Percentiles rank a stretch among this genome's conserved stretches.
Evolutionary conservation across 371 early-diverging fungal genomes (phyloP).

Genomic region (Mortierella sp.): DNA sequence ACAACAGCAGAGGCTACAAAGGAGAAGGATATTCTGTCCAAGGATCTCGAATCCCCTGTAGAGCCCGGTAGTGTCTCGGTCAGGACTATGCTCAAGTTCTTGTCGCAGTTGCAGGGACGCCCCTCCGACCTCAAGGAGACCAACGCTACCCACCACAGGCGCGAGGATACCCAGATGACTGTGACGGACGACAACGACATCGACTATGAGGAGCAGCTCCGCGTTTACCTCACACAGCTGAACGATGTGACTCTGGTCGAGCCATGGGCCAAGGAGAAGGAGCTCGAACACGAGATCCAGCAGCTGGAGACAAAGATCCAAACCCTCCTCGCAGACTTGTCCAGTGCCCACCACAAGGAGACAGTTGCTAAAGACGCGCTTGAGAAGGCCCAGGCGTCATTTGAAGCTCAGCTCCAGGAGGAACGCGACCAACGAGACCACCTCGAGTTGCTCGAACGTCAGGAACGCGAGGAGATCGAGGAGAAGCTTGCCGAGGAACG

Average conservation of each 20-base stretch:
- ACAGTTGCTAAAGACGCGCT: constrained; percentile 1
- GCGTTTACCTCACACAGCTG: constrained; percentile 32
- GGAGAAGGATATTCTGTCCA: background rate
- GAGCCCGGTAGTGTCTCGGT: constrained; percentile 40
- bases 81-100: constrained; percentile 53
- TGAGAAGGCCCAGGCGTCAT: constrained; percentile 18
- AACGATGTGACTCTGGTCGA: constrained; percentile 43
- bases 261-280: constrained; percentile 55
- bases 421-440: constrained; percentile 37
- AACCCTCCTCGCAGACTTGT: constrained; percentile 30
- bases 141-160: constrained; percentile 16
- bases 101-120: constrained; percentile 50
- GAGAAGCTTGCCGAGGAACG: constrained; percentile 13
- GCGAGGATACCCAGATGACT: constrained; percentile 43
- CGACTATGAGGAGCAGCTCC: constrained; percentile 35
- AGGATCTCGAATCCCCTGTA: background rate
- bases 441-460: constrained; percentile 27
- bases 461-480: constrained; percentile 37
- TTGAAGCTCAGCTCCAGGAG: constrained; percentile 27
- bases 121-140: constrained; percentile 8
- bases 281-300: constrained; percentile 45
- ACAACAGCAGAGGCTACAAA: constrained; percentile 3
- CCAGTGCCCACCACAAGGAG: constrained; percentile 27
- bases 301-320: constrained; percentile 45
- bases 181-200: constrained; percentile 16